Conservation (phyloP, 257 asterid genomes). For the Lycium barbarum region DNA sequence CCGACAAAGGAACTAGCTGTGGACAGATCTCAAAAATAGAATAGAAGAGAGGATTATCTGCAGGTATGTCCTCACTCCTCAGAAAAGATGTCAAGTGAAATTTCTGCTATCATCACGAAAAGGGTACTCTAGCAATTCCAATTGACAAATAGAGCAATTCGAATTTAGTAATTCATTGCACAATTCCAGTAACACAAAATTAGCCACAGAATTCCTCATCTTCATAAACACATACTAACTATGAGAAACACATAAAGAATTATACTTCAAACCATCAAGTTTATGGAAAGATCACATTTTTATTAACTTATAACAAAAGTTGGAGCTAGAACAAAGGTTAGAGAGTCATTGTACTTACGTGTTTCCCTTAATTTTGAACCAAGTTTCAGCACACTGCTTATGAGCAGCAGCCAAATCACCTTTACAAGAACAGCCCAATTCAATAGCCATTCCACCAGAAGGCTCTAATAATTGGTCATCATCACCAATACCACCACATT, state of each 20-base stretch:
- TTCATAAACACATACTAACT: not conserved
- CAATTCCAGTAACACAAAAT: not conserved
- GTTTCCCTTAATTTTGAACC: slow-evolving; percentile 62
- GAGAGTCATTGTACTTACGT: slow-evolving; percentile 43
- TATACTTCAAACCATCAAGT: not conserved
- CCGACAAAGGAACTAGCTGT: not conserved
- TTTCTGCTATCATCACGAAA: not conserved
- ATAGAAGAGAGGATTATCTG: slow-evolving; percentile 7
- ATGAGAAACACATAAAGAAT: not conserved
- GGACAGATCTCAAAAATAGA: not conserved
- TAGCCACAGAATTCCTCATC: not conserved
- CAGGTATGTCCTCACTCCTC: not conserved
- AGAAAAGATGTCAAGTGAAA: not conserved
- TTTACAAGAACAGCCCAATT: slow-evolving; percentile 60
- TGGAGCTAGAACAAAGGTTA: not conserved
- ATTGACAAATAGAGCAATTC: too few species aligned
- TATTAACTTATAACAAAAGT: not conserved
- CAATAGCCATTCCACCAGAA: slow-evolving; percentile 40
- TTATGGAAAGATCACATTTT: slow-evolving; percentile 11
- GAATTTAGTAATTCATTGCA: not conserved
- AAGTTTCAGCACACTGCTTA: slow-evolving; percentile 61
- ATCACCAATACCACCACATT: slow-evolving; percentile 37
- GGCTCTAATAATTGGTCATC: slow-evolving; percentile 34
- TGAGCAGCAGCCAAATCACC: slow-evolving; percentile 67
- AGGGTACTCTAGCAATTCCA: not conserved